phyloP scores from a whole-genome alignment of 1,284 basidiomycete genomes.

The Trichosporon inkin region DNA sequence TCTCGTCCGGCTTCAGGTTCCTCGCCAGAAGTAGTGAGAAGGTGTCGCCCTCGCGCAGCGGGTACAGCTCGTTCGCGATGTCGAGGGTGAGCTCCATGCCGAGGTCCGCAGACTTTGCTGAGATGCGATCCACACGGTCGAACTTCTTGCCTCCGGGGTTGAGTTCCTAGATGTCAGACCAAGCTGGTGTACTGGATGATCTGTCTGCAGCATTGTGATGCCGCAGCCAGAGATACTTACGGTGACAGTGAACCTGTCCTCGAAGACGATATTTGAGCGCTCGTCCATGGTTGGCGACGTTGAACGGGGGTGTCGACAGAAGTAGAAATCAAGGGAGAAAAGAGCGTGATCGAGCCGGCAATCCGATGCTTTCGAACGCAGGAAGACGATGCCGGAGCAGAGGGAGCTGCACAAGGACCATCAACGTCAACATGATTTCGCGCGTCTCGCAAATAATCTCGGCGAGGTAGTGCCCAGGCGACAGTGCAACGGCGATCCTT shows the following conservation, averaged over 20 bases:
- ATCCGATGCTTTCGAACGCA: no score
- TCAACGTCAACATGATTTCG: neutral
- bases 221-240: conserved; percentile 38
- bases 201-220: neutral
- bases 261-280: conserved; percentile 59
- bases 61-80: conserved; percentile 83
- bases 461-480: neutral
- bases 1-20: conserved; percentile 64
- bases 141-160: conserved; percentile 83
- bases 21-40: conserved; percentile 84
- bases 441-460: conserved; percentile 3
- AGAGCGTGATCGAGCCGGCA: neutral
- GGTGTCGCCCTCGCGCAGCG: conserved; percentile 63
- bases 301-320: neutral
- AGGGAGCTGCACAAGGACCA: neutral
- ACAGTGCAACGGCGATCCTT: neutral
- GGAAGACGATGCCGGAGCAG: neutral
- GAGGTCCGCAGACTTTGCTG: conserved; percentile 77
- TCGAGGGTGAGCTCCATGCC: conserved; percentile 86
- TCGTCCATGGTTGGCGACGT: conserved; percentile 19
- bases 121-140: conserved; percentile 72
- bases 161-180: conserved; percentile 52
- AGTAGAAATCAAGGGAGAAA: neutral
- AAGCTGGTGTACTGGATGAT: neutral
- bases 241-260: conserved; percentile 81